phyloP scores from a whole-genome alignment of 83 land plant species.

The Picea abies region DNA sequence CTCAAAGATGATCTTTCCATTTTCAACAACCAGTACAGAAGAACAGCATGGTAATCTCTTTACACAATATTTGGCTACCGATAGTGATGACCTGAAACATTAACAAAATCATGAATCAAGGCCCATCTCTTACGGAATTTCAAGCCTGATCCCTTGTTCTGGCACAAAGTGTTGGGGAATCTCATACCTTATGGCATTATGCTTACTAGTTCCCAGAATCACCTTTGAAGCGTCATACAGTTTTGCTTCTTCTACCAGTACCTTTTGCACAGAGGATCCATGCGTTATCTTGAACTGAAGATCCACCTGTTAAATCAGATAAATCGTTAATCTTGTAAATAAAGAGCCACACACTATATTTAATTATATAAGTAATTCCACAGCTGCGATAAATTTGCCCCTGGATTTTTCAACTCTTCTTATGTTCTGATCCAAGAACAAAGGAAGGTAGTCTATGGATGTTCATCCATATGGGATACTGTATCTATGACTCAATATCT shows the following conservation, averaged over 20 bases:
- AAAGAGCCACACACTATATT: neutral
- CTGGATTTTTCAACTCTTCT: neutral
- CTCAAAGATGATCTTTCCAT: conserved; percentile 69
- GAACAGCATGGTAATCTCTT: conserved; percentile 66
- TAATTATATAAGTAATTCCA: neutral
- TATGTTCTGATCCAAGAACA: neutral
- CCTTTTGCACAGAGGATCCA: conserved; percentile 50
- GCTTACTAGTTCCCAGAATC: conserved; percentile 45
- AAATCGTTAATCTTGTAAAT: neutral
- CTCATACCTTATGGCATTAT: conserved; percentile 34
- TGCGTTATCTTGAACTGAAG: conserved; percentile 66
- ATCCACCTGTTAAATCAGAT: conserved; percentile 48
- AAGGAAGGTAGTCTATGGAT: neutral
- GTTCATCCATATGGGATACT: neutral
- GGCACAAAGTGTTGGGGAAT: neutral
- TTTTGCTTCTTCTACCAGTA: conserved; percentile 51
- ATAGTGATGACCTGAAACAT: conserved; percentile 39
- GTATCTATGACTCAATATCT: neutral
- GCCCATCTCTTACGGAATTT: neutral
- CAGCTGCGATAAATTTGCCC: neutral
- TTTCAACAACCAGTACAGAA: conserved; percentile 68
- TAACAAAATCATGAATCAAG: neutral
- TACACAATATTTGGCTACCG: conserved; percentile 83
- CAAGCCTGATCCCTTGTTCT: neutral
- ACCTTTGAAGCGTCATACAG: conserved; percentile 30